Evolutionary conservation across 768 basidiomycete genomes (phyloP).

Genomic region (Pleurotus citrinopileatus): DNA sequence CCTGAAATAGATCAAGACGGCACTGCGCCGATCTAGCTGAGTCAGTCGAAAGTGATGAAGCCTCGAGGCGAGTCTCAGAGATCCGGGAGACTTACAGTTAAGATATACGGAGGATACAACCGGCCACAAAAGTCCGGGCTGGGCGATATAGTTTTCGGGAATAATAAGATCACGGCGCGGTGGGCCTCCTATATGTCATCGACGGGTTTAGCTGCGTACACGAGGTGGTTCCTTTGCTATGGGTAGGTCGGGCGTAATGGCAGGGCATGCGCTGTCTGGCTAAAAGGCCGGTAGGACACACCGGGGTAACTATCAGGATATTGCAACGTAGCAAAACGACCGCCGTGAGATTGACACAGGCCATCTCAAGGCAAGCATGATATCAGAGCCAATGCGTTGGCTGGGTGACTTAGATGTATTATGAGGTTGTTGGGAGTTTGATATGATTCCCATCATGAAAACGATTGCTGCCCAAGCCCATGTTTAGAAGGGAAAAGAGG

Average conservation of each 20-base stretch:
- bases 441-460: background rate
- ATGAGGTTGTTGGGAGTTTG: background rate
- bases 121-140: background rate
- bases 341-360: background rate
- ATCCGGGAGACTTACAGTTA: background rate
- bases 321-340: background rate
- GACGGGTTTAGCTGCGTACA: background rate
- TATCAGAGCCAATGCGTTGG: background rate
- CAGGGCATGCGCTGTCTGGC: background rate
- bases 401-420: background rate
- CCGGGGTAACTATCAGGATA: background rate
- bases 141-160: constrained; percentile 1
- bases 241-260: background rate
- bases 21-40: background rate
- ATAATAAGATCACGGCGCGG: constrained; percentile 1
- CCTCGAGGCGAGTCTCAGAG: constrained; percentile 9
- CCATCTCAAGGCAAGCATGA: background rate
- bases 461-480: background rate
- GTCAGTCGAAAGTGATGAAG: background rate
- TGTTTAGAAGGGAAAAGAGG: background rate
- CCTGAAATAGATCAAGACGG: background rate
- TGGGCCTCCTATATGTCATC: background rate
- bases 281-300: background rate
- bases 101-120: constrained; percentile 4
- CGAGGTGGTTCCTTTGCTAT: background rate